These are phyloP conservation scores for Mortierella sp. DNA, from an alignment of 371 early-diverging fungal species.

Conservation along the genomic window DNA sequence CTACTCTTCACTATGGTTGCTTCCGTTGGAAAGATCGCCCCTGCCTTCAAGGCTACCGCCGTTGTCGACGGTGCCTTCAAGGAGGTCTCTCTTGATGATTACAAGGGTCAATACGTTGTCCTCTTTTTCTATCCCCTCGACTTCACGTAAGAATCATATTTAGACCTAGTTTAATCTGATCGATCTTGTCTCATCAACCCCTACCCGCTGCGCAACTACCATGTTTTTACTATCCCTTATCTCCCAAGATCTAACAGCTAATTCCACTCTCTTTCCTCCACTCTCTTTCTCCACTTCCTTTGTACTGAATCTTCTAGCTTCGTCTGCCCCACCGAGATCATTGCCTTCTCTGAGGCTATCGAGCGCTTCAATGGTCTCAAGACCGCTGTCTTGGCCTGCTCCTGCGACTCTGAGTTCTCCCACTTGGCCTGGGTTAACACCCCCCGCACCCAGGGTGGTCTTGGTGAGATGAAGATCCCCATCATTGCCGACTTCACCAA, in stretches of 20 bases:
- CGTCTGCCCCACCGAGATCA: conserved; percentile 94
- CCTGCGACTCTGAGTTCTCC: conserved; percentile 70
- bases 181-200: not conserved
- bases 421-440: conserved; percentile 83
- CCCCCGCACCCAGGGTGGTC: conserved; percentile 90
- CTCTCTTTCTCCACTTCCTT: not conserved
- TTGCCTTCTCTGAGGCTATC: conserved; percentile 89
- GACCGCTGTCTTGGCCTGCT: conserved; percentile 58
- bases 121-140: conserved; percentile 90
- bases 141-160: conserved; percentile 57
- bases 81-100: conserved; percentile 83
- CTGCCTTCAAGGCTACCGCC: conserved; percentile 78
- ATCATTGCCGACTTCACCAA: conserved; percentile 89
- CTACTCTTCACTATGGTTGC: conserved; percentile 47
- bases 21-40: conserved; percentile 71
- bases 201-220: not conserved
- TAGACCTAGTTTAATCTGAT: not conserved
- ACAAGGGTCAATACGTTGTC: conserved; percentile 87
- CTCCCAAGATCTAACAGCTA: not conserved
- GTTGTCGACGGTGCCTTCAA: conserved; percentile 81
- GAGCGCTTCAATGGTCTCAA: conserved; percentile 79
- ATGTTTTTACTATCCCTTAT: not conserved
- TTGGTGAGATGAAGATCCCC: conserved; percentile 88
- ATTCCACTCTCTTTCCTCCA: not conserved
- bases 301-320: conserved; percentile 55